Evolutionary conservation across 371 early-diverging fungal genomes (phyloP), one percentile per base, ranked within the genome.

Genomic region (Spraguea lophii): DNA sequence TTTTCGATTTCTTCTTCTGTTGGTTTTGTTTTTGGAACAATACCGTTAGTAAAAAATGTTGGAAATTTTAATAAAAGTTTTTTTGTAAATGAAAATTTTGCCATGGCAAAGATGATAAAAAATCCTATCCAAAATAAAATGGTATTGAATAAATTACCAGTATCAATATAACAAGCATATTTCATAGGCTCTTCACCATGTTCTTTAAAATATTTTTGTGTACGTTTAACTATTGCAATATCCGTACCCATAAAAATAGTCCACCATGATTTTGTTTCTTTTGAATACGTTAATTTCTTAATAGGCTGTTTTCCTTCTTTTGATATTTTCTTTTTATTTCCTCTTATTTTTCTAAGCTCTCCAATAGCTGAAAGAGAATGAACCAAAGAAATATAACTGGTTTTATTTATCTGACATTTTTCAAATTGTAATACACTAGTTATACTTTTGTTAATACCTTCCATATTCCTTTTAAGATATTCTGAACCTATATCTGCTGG

Each of bases 401-500:
- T 68, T 41, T 23, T 36, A 54, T 64, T 57, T 22, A 52, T 7
- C 13, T 46, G 16, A 52, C 24, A 70, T 71, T 25, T 20, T 40
- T 52, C 38, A 51, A 42, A 9, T 54, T 48, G 15, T 56, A 54
- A 23, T 40, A 41, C 10, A 35, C 46, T 15, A 2, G 17, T 47
- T 10, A 15, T 22, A 19, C 3, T 36, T 36, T 30, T 43, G 12
- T 17, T 6, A 22, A 24, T 9, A 41, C 24, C 7, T 13, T 57
- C 51, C 38, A 51, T 45, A 75, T 75, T 72, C 35, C 43, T 27
- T 12, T 43, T 37, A 0, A 62, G 23, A 23, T 40, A 38, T 12
- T 56, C 49, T 16, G 41, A 72, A 22, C 82, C 81, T 6, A 84
- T 58, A 52, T 84, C 84, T 13, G 79, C 74, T 0, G 83, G 82